phyloP scores from a whole-genome alignment of 192 early-diverging fungal species.

The Coemansia sp. region DNA sequence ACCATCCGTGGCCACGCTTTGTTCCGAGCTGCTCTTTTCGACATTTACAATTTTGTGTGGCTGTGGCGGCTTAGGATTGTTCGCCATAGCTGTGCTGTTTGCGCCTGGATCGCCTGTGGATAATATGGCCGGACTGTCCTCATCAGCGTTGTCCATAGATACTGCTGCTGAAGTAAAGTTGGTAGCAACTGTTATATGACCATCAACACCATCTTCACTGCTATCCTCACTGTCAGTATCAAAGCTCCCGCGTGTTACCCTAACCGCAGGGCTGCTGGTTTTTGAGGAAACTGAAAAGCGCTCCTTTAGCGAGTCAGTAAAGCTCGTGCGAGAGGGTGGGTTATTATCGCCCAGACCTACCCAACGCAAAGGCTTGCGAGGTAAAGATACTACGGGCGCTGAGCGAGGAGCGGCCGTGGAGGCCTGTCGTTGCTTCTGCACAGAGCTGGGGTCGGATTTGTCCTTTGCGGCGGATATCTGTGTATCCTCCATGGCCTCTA shows the following conservation, averaged over 20 bases:
- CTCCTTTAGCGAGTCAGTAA: slow-evolving; percentile 44
- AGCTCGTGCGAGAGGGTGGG: slow-evolving; percentile 12
- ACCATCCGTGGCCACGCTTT: background rate
- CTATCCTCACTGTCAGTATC: slow-evolving; percentile 16
- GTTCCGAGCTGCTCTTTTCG: background rate
- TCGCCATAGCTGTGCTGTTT: too few species aligned
- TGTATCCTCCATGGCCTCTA: slow-evolving; percentile 52
- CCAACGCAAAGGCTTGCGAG: slow-evolving; percentile 25
- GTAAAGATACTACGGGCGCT: slow-evolving; percentile 5
- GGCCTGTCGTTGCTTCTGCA: slow-evolving; percentile 10
- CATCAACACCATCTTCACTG: background rate
- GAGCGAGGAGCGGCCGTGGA: background rate
- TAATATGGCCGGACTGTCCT: background rate
- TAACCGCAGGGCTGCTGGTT: slow-evolving; percentile 1
- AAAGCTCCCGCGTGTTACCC: slow-evolving; percentile 1
- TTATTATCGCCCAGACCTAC: slow-evolving; percentile 32
- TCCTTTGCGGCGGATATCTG: slow-evolving; percentile 28
- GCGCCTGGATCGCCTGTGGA: background rate
- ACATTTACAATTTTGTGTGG: background rate
- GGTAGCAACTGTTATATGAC: background rate
- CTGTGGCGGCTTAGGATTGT: too few species aligned
- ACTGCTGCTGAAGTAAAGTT: background rate
- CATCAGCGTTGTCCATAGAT: background rate
- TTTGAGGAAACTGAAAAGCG: slow-evolving; percentile 30
- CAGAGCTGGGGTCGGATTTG: slow-evolving; percentile 9